Percentiles rank a stretch among this genome's conserved stretches.
Conservation (phyloP, 257 asterid species). For the Przewalskia tangutica region DNA sequence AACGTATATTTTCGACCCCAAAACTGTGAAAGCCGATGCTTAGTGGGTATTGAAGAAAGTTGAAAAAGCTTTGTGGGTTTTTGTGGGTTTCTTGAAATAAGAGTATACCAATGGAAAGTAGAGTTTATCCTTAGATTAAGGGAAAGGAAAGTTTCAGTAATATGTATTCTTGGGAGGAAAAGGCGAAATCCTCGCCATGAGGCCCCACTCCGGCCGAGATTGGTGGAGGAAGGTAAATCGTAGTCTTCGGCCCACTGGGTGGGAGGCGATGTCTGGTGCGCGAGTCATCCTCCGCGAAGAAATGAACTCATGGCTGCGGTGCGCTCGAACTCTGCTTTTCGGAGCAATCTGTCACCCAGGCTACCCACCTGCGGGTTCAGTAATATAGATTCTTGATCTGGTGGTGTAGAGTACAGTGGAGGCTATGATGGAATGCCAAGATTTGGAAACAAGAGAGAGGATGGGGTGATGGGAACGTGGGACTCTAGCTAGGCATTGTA, state of each 20-base stretch:
- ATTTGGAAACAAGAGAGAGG: slow-evolving; percentile 63
- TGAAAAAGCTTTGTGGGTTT: slow-evolving; percentile 15
- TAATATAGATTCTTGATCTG: slow-evolving; percentile 45
- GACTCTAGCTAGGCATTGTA: slow-evolving; percentile 65
- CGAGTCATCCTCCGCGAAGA: too few species aligned
- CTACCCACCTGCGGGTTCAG: too few species aligned
- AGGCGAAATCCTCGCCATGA: too few species aligned
- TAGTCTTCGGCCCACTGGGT: too few species aligned
- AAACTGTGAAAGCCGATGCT: slow-evolving; percentile 44
- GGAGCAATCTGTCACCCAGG: too few species aligned
- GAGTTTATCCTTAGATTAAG: slow-evolving; percentile 47
- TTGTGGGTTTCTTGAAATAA: slow-evolving; percentile 9
- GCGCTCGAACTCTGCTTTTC: too few species aligned
- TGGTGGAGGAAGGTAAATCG: too few species aligned
- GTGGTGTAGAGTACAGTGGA: slow-evolving; percentile 47
- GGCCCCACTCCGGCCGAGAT: too few species aligned
- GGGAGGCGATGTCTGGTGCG: too few species aligned
- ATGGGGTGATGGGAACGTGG: slow-evolving; percentile 46
- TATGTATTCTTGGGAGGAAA: slow-evolving; percentile 40
- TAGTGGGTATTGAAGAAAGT: slow-evolving; percentile 48
- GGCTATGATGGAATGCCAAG: slow-evolving; percentile 50
- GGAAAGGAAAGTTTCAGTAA: slow-evolving; percentile 48
- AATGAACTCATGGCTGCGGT: too few species aligned
- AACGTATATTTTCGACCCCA: slow-evolving; percentile 55
- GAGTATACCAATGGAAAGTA: slow-evolving; percentile 55